Evolutionary conservation across 129 eudicot genomes (phyloP), one percentile per base, ranked within the genome.

Genomic region (Artemisia tridentata): DNA sequence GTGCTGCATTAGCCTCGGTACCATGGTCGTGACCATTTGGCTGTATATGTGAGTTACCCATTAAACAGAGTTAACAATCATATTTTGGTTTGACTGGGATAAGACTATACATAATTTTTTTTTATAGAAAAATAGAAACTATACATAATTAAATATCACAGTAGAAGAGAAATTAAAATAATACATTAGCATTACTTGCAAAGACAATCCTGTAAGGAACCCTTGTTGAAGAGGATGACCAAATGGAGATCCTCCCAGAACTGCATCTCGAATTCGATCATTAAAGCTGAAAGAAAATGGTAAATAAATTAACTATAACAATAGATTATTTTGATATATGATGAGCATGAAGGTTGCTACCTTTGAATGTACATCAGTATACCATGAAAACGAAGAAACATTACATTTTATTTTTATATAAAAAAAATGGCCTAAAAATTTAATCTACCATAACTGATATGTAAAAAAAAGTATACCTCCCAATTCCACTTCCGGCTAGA

Each of bases 151-250:
- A 63, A 18, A 52, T 34, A 62, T 43, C 50, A n/a, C n/a, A n/a
- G n/a, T n/a, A 54, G 11, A 38, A 52, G 60, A 63, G 64, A 70
- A 69, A 43, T 45, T 34, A 48, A 38, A 72, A 53, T 27, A 55
- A 76, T 65, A 72, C 50, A 51, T 51, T 74, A 74, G 55, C 31
- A 82, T 84, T 85, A 89, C 99, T 93, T 93, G 86, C 81, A 89
- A 85, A 52, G 65, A 73, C 64, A 93, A 82, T 73, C 96, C 99
- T 43, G 97, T 93, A 41, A 86, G 82, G 71, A 93, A 93, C 55
- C 97, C 99, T 74, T 90, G 99, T 73, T 89, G 99, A 80, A 93
- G 97, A 54, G 92, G 92, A 80, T 82, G 84, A 53, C 96, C 99
- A 82, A 90, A 90, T 23, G 93, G 99, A 80, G 92, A 87, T 31